Evolutionary conservation across 2,329 filamentous ascomycete species (phyloP).

Genomic region (Hymenoscyphus albidus): DNA sequence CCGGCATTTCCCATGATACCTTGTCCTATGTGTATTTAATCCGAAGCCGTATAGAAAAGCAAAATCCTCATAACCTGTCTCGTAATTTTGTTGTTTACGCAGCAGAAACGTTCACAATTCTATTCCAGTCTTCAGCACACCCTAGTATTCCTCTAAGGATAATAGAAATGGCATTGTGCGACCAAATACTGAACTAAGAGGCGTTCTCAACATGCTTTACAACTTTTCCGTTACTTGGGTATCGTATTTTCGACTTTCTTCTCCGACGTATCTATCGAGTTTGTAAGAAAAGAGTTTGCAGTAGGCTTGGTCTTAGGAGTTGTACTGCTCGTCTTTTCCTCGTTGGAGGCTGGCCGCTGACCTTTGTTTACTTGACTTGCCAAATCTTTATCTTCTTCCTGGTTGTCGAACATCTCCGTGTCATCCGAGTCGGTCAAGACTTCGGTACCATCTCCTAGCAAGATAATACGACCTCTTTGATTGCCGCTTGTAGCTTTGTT

Average conservation of each 20-base stretch:
- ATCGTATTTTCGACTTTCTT: slow-evolving; percentile 17
- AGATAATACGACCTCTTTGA: slow-evolving; percentile 79
- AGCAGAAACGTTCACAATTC: background rate
- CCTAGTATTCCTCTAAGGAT: background rate
- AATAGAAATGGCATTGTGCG: background rate
- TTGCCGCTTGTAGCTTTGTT: slow-evolving; percentile 64
- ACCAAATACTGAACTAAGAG: background rate
- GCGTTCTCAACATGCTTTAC: slow-evolving; percentile 1
- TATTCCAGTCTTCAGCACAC: slow-evolving; percentile 4
- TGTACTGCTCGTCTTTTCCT: slow-evolving; percentile 21
- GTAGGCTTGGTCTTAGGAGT: slow-evolving; percentile 25
- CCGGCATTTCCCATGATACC: background rate
- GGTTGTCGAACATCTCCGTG: slow-evolving; percentile 88
- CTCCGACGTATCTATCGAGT: slow-evolving; percentile 16
- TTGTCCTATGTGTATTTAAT: background rate
- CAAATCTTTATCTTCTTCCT: slow-evolving; percentile 80
- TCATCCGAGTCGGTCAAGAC: slow-evolving; percentile 85
- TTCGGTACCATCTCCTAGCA: slow-evolving; percentile 92
- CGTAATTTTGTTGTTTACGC: background rate
- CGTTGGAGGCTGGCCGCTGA: slow-evolving; percentile 28
- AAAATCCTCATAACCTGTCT: background rate
- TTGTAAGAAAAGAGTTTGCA: slow-evolving; percentile 19
- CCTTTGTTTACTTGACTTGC: slow-evolving; percentile 77
- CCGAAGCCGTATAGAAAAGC: background rate
- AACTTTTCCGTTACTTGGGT: slow-evolving; percentile 3